These are phyloP conservation scores for Barbarea vulgaris DNA, from an alignment of 345 rosid species.

Conservation along the genomic window DNA sequence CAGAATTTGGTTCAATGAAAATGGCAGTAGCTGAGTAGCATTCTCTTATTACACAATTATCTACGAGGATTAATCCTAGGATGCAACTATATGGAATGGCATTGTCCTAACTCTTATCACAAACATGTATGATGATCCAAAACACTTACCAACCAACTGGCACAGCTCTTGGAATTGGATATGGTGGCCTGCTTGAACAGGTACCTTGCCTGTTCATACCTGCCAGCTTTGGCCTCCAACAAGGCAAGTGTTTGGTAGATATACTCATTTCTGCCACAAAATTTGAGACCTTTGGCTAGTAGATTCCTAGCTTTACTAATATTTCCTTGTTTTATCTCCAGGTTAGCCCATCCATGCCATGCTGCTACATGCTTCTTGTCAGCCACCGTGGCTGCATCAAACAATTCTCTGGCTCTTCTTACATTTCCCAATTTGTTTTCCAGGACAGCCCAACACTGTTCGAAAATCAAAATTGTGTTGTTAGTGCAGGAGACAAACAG, in stretches of 20 bases:
- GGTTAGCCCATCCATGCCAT: slow-evolving; percentile 99
- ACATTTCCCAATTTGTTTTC: slow-evolving; percentile 82
- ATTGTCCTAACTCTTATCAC: neutral
- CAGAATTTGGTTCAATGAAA: neutral
- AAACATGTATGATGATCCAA: slow-evolving; percentile 6
- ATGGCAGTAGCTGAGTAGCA: neutral
- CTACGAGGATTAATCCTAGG: neutral
- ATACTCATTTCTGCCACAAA: slow-evolving; percentile 91
- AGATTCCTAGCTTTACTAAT: slow-evolving; percentile 90
- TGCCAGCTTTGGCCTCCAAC: slow-evolving; percentile 76
- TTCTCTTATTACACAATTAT: neutral
- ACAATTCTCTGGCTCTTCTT: slow-evolving; percentile 83
- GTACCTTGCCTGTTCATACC: slow-evolving; percentile 78
- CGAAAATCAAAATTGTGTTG: slow-evolving; percentile 7
- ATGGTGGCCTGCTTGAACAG: slow-evolving; percentile 91
- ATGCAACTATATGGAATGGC: neutral
- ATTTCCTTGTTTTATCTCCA: slow-evolving; percentile 91
- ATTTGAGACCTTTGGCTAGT: slow-evolving; percentile 84
- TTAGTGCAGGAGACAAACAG: neutral
- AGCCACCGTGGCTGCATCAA: slow-evolving; percentile 97
- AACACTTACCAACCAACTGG: slow-evolving; percentile 97
- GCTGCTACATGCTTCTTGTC: slow-evolving; percentile 89
- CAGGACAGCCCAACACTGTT: slow-evolving; percentile 98
- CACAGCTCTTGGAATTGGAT: slow-evolving; percentile 86
- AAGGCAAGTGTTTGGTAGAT: slow-evolving; percentile 86